Evolutionary conservation across 352 stramenopile genomes (phyloP).

Genomic region (Phytophthora hybrid): DNA sequence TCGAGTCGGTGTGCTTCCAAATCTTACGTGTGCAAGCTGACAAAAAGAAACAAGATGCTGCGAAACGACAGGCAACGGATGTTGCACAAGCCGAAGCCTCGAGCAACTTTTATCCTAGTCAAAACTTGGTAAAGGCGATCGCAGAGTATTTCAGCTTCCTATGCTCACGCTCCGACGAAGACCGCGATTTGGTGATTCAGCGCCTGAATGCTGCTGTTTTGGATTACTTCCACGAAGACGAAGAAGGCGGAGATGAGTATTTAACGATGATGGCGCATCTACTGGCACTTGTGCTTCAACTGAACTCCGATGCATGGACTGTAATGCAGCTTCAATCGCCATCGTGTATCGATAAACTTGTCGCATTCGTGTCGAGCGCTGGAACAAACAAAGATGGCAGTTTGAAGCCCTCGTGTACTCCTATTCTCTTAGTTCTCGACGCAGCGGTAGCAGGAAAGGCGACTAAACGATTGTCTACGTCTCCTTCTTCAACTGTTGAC

Average conservation of each 20-base stretch:
- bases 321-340: slow-evolving; percentile 52
- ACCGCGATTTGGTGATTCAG: slow-evolving; percentile 61
- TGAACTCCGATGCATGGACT: slow-evolving; percentile 53
- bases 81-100: slow-evolving; percentile 3
- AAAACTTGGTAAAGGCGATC: slow-evolving; percentile 66
- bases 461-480: slow-evolving; percentile 24
- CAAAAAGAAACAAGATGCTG: slow-evolving; percentile 25
- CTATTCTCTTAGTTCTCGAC: slow-evolving; percentile 74
- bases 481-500: slow-evolving; percentile 20
- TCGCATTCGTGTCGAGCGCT: slow-evolving; percentile 45
- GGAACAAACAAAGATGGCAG: slow-evolving; percentile 4
- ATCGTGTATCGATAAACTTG: slow-evolving; percentile 59
- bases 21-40: slow-evolving; percentile 62
- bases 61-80: slow-evolving; percentile 7
- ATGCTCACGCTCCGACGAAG: slow-evolving; percentile 61
- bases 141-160: slow-evolving; percentile 77
- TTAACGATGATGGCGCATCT: slow-evolving; percentile 72
- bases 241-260: slow-evolving; percentile 42
- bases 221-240: slow-evolving; percentile 43
- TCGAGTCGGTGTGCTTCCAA: slow-evolving; percentile 73
- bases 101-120: slow-evolving; percentile 42
- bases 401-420: slow-evolving; percentile 55
- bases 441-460: slow-evolving; percentile 49
- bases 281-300: slow-evolving; percentile 73
- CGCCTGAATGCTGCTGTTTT: slow-evolving; percentile 63